Conservation (phyloP, 306 rosid genomes). For the Quercus wislizeni region DNA sequence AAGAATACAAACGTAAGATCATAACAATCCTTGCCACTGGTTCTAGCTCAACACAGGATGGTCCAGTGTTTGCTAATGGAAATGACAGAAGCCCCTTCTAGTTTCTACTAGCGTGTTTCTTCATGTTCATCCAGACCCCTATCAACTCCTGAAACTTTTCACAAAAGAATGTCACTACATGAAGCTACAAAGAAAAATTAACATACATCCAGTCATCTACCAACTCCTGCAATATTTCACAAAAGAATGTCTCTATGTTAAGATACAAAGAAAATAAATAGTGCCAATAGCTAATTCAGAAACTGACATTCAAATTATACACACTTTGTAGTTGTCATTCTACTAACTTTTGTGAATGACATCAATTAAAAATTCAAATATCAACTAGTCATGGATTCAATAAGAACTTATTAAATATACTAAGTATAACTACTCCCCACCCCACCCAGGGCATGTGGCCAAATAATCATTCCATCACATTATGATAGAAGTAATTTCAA, state of each 20-base stretch:
- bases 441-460: too few species aligned
- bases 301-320: not conserved
- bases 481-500: too few species aligned
- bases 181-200: too few species aligned
- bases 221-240: not conserved
- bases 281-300: not conserved
- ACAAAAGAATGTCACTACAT: not conserved
- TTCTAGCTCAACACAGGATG: not conserved
- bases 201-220: not conserved
- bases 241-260: not conserved
- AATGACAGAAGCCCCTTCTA: not conserved
- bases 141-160: not conserved
- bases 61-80: not conserved
- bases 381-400: too few species aligned
- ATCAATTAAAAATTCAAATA: too few species aligned
- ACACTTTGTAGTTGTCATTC: not conserved
- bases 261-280: not conserved
- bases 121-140: slow-evolving; percentile 1
- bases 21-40: not conserved
- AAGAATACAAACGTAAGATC: not conserved
- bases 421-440: too few species aligned
- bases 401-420: too few species aligned
- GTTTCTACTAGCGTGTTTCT: not conserved
- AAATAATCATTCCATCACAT: too few species aligned
- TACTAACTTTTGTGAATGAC: not conserved